Base-by-base conservation (phyloP, 306 rosid species). In the Prunus padus region DNA sequence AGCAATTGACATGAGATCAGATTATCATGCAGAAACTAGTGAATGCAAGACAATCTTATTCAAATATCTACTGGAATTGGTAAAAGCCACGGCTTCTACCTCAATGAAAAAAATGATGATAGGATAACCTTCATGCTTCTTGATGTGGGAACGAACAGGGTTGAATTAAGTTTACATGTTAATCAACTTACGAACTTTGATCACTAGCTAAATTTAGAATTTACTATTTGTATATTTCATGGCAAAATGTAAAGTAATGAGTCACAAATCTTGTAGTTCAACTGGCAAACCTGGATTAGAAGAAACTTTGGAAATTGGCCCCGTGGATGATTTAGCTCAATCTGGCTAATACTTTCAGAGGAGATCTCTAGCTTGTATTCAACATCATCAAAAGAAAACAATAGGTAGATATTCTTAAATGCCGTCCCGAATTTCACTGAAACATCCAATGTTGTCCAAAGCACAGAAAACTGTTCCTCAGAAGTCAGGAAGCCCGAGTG, bases 401-500 rank as follows among this genome's bases (percentile, higher is more conserved):
- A 67, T 9, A 90, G 84, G 78, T 65, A 65, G 42, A 87, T 65
- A 22, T 55, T 75, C 42, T 89, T 57, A 62, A 63, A 69, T n/a
- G 72, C 77, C 5, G 9, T 30, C 15, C 86, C 88, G 40, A 88
- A 88, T 33, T 64, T 67, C 31, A 84, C 83, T 14, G 75, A 81
- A 69, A 80, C 88, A 72, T 82, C 62, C 77, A 65, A 61, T 64
- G 65, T 79, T 54, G 72, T 80, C 93, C 93, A 88, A 13, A 91
- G 83, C 59, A 77, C 87, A 66, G 83, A 49, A 70, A 87, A 87
- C 75, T 70, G 71, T 44, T 83, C 71, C 72, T 76, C 62, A 1
- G 96, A 88, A 44, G 72, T 75, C 74, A 75, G 89, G 77, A 86
- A 71, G 63, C 93, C 91, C 28, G 84, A 85, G 82, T 85, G 80